Evolutionary conservation across 1,139 yeast species (phyloP), one percentile per base, ranked within the genome.

Genomic region (Pichia sp.): DNA sequence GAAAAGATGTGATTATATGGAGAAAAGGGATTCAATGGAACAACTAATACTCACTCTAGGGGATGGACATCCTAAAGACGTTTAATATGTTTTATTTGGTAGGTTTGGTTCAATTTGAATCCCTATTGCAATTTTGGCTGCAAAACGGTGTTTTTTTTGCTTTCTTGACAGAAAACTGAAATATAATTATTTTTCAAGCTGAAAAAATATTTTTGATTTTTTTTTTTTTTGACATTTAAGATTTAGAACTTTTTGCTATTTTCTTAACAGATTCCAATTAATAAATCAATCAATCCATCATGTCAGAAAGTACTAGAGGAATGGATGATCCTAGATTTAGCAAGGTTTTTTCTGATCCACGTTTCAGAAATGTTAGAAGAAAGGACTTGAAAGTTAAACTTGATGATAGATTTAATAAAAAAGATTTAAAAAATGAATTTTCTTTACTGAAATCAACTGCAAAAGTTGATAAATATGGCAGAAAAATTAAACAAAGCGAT

Each of bases 391-490:
- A 85, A 67, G 86, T 89, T 44, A 82, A 87, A 61, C 77, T 95
- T 44, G 99, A 93, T 70, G 87, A 83, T 54, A 81, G 99, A 69
- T 93, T 93, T 69, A 81, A 83, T 59, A 81, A 81, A 60, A 76
- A 78, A 46, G 97, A 90, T 64, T 69, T 86, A 60, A 55, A 53
- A 25, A 43, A 55, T 10, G 59, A 55, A 31, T 54, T 54, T 22
- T 78, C 79, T 53, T 76, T 83, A 59, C 80, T 80, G 57, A 77
- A 76, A 46, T 72, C 79, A 3, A 77, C 74, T 55, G 79, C 84
- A 11, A 81, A 79, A 60, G 84, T 89, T 43, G 99, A 93, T 67
- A 81, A 87, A 63, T 91, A 89, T 66, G 99, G 99, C 42, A 77
- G 97, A 65, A 83, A 77, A 62, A 65, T 88, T 27, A 73, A 75